Conservation (phyloP, 768 basidiomycete species). For the Infundibulicybe gibba region DNA sequence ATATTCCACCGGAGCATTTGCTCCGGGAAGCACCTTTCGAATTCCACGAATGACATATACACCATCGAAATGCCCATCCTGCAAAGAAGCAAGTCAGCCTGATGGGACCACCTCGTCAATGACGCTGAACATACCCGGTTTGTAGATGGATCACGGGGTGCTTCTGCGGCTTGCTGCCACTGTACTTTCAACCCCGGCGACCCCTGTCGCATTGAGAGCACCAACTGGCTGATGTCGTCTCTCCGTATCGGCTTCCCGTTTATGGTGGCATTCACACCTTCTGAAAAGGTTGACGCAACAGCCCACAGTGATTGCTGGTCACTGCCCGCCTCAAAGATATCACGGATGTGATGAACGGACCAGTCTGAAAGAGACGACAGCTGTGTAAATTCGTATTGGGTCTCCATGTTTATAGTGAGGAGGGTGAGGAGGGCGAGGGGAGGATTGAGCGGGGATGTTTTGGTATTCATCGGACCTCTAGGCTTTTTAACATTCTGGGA, state of each 20-base stretch:
- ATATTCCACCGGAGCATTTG: conserved; percentile 27
- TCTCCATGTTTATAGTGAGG: conserved; percentile 9
- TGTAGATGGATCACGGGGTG: conserved; percentile 30
- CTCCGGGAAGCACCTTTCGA: conserved; percentile 30
- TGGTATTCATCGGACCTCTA: conserved; percentile 1
- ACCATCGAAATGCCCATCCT: conserved; percentile 49
- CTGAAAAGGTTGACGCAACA: conserved; percentile 42
- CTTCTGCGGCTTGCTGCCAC: conserved; percentile 45
- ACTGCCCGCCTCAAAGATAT: conserved; percentile 47
- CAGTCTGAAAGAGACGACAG: conserved; percentile 44
- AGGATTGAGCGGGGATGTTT: neutral
- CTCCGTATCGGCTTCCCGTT: conserved; percentile 41
- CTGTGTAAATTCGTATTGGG: conserved; percentile 8
- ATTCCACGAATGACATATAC: conserved; percentile 51
- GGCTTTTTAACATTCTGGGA: conserved; percentile 5
- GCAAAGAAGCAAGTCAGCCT: conserved; percentile 4
- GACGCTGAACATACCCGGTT: conserved; percentile 35
- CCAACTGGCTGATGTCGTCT: conserved; percentile 35
- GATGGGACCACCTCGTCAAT: neutral
- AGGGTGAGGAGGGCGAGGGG: neutral
- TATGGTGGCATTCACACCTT: conserved; percentile 31
- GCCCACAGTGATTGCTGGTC: conserved; percentile 38
- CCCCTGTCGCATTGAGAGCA: conserved; percentile 36
- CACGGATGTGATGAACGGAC: conserved; percentile 45
- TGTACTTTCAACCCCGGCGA: conserved; percentile 42